These are phyloP conservation scores for Orbilia blumenaviensis DNA, from an alignment of 2,329 filamentous ascomycete species.

Conservation along the genomic window DNA sequence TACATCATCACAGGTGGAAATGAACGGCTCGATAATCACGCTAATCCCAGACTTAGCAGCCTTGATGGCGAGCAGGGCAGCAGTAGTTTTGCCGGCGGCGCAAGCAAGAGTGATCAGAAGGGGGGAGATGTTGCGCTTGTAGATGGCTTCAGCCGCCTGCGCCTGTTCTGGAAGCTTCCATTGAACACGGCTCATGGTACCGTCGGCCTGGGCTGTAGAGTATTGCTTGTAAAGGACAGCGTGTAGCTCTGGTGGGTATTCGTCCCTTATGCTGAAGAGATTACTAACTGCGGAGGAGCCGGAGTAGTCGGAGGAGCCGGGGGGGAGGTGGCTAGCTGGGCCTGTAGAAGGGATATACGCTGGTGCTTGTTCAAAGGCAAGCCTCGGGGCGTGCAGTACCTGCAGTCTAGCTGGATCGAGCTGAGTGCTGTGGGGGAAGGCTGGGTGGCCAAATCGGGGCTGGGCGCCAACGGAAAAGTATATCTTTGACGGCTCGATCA, in stretches of 20 bases:
- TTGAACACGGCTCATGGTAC: neutral
- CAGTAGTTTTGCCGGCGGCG: constrained; percentile 3
- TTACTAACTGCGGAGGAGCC: neutral
- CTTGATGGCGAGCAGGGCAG: neutral
- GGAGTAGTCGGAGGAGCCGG: neutral
- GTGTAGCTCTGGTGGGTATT: neutral
- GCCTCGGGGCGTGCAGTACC: too few species aligned
- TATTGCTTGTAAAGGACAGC: neutral
- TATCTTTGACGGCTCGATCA: neutral
- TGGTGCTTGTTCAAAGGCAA: too few species aligned
- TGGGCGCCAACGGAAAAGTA: neutral
- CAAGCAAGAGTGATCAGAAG: neutral
- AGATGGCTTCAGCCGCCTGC: constrained; percentile 1
- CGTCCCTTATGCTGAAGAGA: neutral
- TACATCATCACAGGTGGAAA: neutral
- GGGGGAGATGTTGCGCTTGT: neutral
- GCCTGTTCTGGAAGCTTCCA: constrained; percentile 9
- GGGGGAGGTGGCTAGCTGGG: too few species aligned
- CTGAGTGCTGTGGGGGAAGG: too few species aligned
- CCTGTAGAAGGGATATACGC: neutral
- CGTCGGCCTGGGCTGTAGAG: neutral
- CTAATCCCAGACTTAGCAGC: neutral
- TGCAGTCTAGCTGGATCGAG: too few species aligned
- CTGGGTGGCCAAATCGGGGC: neutral
- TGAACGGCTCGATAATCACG: constrained; percentile 5